Evolutionary conservation across 345 rosid species (phyloP).

Genomic region (Lepidium africanum): DNA sequence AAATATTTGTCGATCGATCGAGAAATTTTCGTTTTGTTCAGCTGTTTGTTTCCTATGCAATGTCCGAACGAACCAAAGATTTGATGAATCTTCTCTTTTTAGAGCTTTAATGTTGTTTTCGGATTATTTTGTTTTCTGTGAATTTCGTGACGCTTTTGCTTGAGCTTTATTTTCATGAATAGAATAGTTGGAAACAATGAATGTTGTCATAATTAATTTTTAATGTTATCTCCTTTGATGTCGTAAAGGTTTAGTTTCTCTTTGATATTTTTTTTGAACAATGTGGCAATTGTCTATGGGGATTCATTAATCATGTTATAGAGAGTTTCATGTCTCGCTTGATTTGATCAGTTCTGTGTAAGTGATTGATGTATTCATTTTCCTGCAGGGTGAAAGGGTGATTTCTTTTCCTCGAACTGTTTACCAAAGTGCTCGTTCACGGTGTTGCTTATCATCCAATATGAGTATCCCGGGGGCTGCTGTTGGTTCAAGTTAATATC

Average conservation of each 20-base stretch:
- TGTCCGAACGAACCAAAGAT: not conserved
- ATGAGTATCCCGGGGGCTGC: conserved; percentile 82
- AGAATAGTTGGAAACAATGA: not conserved
- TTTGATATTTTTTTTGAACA: not conserved
- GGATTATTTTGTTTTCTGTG: not conserved
- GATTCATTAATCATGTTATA: not conserved
- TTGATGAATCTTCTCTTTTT: not conserved
- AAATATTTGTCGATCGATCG: not conserved
- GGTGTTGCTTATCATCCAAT: conserved; percentile 15
- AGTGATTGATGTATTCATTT: not conserved
- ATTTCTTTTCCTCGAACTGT: not conserved
- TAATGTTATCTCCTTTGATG: not conserved
- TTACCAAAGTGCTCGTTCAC: not conserved
- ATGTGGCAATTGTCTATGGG: not conserved
- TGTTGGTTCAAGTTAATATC: conserved; percentile 53
- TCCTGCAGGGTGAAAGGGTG: not conserved
- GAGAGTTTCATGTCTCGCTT: not conserved
- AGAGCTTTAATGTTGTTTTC: not conserved
- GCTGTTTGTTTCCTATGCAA: not conserved
- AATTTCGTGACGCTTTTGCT: not conserved
- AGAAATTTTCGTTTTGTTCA: not conserved
- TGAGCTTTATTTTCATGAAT: not conserved
- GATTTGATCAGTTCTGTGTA: not conserved
- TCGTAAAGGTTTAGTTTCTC: not conserved
- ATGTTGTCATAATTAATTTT: not conserved